Percentiles rank a stretch among this genome's conserved stretches.
Conservation (phyloP, 306 rosid genomes). For the Trichosanthes cucumerina region DNA sequence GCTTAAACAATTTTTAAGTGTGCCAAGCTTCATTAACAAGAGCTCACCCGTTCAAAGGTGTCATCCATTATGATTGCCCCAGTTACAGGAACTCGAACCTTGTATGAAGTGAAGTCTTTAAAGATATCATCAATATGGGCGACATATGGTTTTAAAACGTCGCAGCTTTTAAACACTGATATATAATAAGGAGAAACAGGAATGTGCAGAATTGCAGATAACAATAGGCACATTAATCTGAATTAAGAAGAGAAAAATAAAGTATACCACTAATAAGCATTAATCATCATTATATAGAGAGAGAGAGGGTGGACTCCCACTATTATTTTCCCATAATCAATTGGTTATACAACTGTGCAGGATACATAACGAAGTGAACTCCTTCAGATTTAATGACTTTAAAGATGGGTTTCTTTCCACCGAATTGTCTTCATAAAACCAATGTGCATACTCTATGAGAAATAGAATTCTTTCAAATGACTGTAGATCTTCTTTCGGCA, state of each 20-base stretch:
- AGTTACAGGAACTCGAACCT: constrained; percentile 94
- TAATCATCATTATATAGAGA: not conserved
- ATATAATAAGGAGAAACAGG: constrained; percentile 33
- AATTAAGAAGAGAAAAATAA: not conserved
- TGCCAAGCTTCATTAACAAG: constrained; percentile 7
- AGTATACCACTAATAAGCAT: not conserved
- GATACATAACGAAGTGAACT: constrained; percentile 69
- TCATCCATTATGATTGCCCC: constrained; percentile 97
- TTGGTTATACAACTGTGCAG: not conserved
- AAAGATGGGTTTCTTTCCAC: constrained; percentile 86
- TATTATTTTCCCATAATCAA: not conserved
- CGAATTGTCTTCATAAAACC: constrained; percentile 98
- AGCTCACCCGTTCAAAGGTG: constrained; percentile 86
- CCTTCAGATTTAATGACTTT: constrained; percentile 85
- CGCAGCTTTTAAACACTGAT: constrained; percentile 85
- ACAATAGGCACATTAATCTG: not conserved
- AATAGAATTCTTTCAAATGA: constrained; percentile 93
- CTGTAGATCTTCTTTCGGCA: constrained; percentile 91
- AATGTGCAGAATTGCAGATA: not conserved
- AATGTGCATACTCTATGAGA: constrained; percentile 97
- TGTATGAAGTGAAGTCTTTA: constrained; percentile 96
- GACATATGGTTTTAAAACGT: constrained; percentile 87
- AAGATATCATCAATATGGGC: constrained; percentile 87
- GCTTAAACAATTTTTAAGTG: not conserved
- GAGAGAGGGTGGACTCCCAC: not conserved